Base-by-base conservation (phyloP, 2,329 filamentous ascomycete species). In the Diaporthe batatas region DNA sequence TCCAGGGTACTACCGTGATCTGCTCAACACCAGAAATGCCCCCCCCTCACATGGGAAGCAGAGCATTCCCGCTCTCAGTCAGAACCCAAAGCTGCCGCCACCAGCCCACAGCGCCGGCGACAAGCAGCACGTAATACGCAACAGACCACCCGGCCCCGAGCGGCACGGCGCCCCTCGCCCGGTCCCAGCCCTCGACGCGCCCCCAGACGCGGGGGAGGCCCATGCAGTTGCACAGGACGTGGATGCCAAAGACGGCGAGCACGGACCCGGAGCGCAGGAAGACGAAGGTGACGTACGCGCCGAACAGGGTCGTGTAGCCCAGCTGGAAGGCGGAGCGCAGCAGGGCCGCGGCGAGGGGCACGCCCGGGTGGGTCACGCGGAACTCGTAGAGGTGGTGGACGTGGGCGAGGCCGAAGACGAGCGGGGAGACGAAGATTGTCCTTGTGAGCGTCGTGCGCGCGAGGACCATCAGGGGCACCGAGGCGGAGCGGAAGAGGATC, bases 321-420 rank as follows among this genome's bases (percentile, higher is more conserved):
- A 99, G 92, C 80, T 98, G 96, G 76, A 98, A 88, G 14, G 95
- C 76, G 2, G 94, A 94, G 65, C 94, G 91, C 36, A 93, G 79
- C 7, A 96, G 79, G 8, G 92, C 91, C 2, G 89, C 86, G 0
- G 87, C 76, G 16, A 91, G 79, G 0, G 93, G 89, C 1, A 92
- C 91, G 75, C 90, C 86, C 11, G 94, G 94, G 77, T 97, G 91
- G 1, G 93, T 94, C 72, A 97, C 86, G 72, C 93, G 89, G 82
- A 97, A 98, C 83, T 98, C 96, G 84, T 98, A 97, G 81, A 97
- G 94, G 83, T 99, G 96, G 83, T 99, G 96, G 62, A 97, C 83
- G 83, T 99, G 96, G 10, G 96, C 95, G 57, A 98, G 91, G 68
- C 96, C 96, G 80, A 98, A 98, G 81, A 98, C 92, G 14, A 98